A percentile compares a stretch with the other conserved stretches of the same genome.
These are phyloP conservation scores for Cryptococcus jaspeensis DNA, from an alignment of 1,284 basidiomycete species.

Conservation along the genomic window DNA sequence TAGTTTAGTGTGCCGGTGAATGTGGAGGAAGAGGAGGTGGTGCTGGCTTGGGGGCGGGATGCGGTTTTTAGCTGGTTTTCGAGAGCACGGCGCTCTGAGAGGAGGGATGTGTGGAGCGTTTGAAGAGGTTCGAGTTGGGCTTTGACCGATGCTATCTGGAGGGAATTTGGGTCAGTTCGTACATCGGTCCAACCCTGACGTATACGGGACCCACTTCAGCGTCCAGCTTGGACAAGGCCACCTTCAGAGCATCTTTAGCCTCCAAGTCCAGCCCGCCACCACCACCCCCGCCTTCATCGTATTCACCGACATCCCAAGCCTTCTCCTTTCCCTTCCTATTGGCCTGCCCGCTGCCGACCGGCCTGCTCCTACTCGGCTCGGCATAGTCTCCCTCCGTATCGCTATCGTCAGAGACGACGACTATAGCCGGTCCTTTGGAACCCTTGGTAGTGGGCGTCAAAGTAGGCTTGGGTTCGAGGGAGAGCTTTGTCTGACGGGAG, in stretches of 20 bases:
- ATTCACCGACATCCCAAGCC: too few relatives aligned
- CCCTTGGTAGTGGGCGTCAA: too few relatives aligned
- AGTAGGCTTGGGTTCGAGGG: too few relatives aligned
- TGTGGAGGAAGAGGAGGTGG: not conserved
- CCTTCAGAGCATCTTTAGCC: conserved; percentile 26
- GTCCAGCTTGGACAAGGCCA: conserved; percentile 34
- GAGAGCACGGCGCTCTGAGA: conserved; percentile 19
- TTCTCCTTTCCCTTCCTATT: too few relatives aligned
- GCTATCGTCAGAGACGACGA: too few relatives aligned
- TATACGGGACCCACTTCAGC: conserved; percentile 27
- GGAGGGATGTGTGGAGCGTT: conserved; percentile 27
- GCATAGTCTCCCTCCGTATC: too few relatives aligned
- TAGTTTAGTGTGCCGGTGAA: conserved; percentile 23
- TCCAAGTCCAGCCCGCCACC: conserved; percentile 11
- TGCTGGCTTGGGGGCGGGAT: not conserved
- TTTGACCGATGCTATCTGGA: conserved; percentile 35
- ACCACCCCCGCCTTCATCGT: not conserved
- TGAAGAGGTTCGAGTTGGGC: conserved; percentile 37
- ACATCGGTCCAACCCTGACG: too few relatives aligned
- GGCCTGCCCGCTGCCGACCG: too few relatives aligned
- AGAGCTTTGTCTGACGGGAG: too few relatives aligned
- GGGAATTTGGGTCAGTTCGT: not conserved
- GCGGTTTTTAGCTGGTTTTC: conserved; percentile 21
- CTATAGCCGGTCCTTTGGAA: too few relatives aligned
- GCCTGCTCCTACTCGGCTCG: too few relatives aligned